Evolutionary conservation across 129 eudicot genomes (phyloP).

Genomic region (Solidago caesia): DNA sequence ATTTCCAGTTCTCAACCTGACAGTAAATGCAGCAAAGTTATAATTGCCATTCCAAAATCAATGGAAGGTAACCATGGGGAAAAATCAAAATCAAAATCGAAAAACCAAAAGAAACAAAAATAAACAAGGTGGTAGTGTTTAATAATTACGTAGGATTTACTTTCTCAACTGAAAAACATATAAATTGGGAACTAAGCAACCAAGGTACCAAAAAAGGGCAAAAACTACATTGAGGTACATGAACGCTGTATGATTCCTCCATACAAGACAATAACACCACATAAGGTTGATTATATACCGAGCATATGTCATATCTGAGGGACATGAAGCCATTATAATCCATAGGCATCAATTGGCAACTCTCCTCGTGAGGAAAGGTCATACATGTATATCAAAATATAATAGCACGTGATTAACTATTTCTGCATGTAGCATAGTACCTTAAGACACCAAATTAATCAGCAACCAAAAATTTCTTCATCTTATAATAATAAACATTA

Average conservation of each 20-base stretch:
- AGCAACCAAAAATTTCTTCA: background rate
- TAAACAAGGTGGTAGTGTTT: conserved; percentile 6
- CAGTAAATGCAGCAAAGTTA: conserved; percentile 22
- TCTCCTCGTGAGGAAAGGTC: background rate
- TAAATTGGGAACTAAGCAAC: background rate
- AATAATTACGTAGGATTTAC: background rate
- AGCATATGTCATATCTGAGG: background rate
- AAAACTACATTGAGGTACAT: conserved; percentile 11
- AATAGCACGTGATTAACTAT: conserved; percentile 9
- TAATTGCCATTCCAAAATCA: conserved; percentile 15
- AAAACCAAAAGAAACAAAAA: background rate
- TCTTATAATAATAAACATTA: conserved; percentile 4
- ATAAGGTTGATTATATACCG: background rate
- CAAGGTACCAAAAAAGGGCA: background rate
- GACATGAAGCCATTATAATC: conserved; percentile 5
- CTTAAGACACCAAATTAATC: background rate
- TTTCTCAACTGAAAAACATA: background rate
- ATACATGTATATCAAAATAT: background rate
- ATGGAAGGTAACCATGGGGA: conserved; percentile 1
- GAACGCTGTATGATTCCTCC: background rate
- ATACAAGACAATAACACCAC: background rate
- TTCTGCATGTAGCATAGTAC: background rate
- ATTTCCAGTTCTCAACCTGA: conserved; percentile 85
- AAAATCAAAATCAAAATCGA: background rate
- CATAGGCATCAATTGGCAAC: background rate